Evolutionary conservation across 2,329 filamentous ascomycete species (phyloP), one percentile per base, ranked within the genome.

Genomic region (Paraphaeosphaeria minitans): DNA sequence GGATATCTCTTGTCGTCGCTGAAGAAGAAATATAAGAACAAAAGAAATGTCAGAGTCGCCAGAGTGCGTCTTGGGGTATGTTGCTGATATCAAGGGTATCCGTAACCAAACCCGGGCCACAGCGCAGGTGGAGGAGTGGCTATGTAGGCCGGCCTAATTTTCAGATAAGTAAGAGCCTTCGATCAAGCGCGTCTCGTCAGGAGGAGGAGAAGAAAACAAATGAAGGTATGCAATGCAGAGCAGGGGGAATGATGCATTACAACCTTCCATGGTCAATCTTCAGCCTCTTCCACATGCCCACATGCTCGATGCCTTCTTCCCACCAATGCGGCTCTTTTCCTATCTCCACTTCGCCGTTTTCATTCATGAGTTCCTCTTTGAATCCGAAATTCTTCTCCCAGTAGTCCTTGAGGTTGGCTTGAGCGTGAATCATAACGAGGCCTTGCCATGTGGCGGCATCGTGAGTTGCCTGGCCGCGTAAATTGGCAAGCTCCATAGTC

Each of bases 261-360:
- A 68, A 70, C 67, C 69, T 71, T 47, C 63, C 61, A 31, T 43
- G 56, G 19, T 66, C 66, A 43, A 81, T 61, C 56, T 77, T 74
- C 19, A 83, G 39, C 58, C 79, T 67, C 74, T 78, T 84, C 84
- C 86, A 96, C 93, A 97, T 96, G 59, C 91, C 93, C 19, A 96
- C 83, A 80, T 97, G 92, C 64, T 85, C 82, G 55, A 97, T 94
- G 4, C 90, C 91, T 70, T 95, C 92, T 75, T 97, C 93, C 61
- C 83, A 82, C 92, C 93, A 97, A 31, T 67, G 71, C 33, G 66
- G 66, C 55, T 76, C 73, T 21, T 70, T 71, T 2, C 54, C 37
- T 19, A 75, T 71, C 48, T 74, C 70, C 1, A 75, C 63, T 12
- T 71, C 60, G 22, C 70, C 73, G 1, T 67, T 52, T 33, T 75